These are phyloP conservation scores for Gliomastix tumulicola DNA, from an alignment of 2,329 filamentous ascomycete genomes.

Conservation along the genomic window DNA sequence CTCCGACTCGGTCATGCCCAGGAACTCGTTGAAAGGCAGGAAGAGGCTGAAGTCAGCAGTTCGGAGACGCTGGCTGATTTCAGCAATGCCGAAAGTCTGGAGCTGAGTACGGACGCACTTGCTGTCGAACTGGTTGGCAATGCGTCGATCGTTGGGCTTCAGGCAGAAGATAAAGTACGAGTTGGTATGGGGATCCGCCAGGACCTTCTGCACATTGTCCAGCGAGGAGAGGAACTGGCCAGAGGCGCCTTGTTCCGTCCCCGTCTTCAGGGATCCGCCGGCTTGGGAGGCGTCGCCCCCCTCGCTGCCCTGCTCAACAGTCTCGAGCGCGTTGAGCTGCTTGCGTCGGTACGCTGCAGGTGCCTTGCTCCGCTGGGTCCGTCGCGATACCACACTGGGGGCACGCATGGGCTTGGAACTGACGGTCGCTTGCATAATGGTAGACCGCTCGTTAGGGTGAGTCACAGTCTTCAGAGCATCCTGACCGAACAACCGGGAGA, in stretches of 20 bases:
- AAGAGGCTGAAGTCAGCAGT: constrained; percentile 96
- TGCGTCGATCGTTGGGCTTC: constrained; percentile 93
- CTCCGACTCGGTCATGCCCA: constrained; percentile 80
- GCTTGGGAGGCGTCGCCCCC: constrained; percentile 31
- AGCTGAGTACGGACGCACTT: constrained; percentile 95
- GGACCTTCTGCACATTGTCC: constrained; percentile 83
- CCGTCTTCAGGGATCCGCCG: constrained; percentile 33
- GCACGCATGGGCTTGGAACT: constrained; percentile 91
- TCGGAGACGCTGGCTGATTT: constrained; percentile 88
- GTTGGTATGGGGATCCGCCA: constrained; percentile 78
- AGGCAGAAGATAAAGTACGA: constrained; percentile 95
- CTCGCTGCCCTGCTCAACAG: constrained; percentile 43
- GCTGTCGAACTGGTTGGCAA: constrained; percentile 98
- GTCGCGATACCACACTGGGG: constrained; percentile 85
- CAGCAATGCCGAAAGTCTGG: constrained; percentile 91
- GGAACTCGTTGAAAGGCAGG: constrained; percentile 90
- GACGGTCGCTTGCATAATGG: constrained; percentile 92
- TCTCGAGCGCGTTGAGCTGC: constrained; percentile 35
- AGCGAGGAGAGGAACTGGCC: constrained; percentile 86
- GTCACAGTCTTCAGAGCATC: constrained; percentile 86
- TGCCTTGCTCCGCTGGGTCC: constrained; percentile 42
- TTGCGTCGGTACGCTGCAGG: constrained; percentile 23
- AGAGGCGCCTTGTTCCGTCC: constrained; percentile 74
- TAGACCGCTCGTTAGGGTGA: constrained; percentile 84
- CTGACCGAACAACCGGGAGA: constrained; percentile 89